Evolutionary conservation across 2,329 filamentous ascomycete genomes (phyloP), one percentile per base, ranked within the genome.

Genomic region (Aspergillus carbonarius): DNA sequence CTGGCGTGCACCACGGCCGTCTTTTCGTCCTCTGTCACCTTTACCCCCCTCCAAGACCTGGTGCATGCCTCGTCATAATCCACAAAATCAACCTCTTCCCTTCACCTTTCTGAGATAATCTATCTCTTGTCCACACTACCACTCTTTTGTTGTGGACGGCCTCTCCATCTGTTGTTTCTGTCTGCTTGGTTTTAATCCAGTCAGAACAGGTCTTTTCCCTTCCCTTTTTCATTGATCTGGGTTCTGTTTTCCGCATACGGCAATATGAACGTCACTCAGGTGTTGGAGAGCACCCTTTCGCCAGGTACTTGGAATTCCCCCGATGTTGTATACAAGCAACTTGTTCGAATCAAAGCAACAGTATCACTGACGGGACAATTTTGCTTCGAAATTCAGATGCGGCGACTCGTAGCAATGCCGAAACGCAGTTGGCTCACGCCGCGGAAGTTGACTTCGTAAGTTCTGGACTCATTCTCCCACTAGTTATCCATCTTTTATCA

Each of bases 211-310:
- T 63, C 60, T 59, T 60, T 60, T 40, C 61, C 50, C 60, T 58
- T 57, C 49, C 62, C 64, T 63, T 63, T 60, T 63, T 55, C 60
- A 48, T 62, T 63, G 63, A 62, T 59, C 59, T 63, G 58, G 66
- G 25, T 30, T 48, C 44, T 64, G 58, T 65, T 60, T 65, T 55
- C 67, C 58, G 57, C 58, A 55, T 67, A 61, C 68, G 63, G 58
- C 70, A 92, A 86, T 82, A 93, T 96, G 90, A 92, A 98, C 83
- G 96, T 98, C 83, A 96, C 93, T 83, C 89, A 92, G 82, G 93
- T 99, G 83, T 90, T 99, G 83, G 88, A 92, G 81, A 93, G 93
- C 83, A 98, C 95, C 78, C 88, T 98, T 81, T 96, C 93, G 75
- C 85, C 93, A 75, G 93, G 95, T 98, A 82, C 78, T 10, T 53